Percentiles rank a stretch among this genome's conserved stretches.
phyloP scores from a whole-genome alignment of 192 early-diverging fungal species.

The Dissophora ornata region DNA sequence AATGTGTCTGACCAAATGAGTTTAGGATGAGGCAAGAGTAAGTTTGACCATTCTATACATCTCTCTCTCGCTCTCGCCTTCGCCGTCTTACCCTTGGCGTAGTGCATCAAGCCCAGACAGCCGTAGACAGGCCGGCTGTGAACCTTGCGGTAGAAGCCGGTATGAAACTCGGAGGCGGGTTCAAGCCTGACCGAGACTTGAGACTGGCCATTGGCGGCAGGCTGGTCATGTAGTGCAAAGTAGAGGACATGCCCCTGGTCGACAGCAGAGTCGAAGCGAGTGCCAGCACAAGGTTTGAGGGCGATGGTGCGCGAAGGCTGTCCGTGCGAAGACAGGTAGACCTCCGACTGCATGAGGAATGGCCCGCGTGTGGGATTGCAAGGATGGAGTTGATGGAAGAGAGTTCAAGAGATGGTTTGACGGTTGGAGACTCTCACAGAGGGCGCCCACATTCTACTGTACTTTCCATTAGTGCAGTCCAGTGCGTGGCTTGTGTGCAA shows the following conservation, averaged over 20 bases:
- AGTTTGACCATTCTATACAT: neutral
- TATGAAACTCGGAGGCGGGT: constrained; percentile 52
- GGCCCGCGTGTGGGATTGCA: no score
- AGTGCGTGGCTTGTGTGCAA: no score
- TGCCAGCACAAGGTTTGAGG: constrained; percentile 24
- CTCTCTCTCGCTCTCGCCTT: no score
- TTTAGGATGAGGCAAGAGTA: constrained; percentile 16
- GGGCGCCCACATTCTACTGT: no score
- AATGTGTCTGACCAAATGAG: constrained; percentile 83
- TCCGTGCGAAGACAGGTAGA: constrained; percentile 30
- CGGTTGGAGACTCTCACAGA: no score
- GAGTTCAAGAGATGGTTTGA: no score
- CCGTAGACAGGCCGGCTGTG: constrained; percentile 63
- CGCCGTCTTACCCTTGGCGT: constrained; percentile 57
- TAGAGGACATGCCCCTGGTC: constrained; percentile 27
- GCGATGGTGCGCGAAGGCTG: constrained; percentile 20
- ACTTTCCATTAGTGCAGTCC: no score
- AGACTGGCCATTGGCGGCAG: constrained; percentile 13
- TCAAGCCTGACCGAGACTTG: constrained; percentile 52
- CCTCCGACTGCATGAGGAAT: constrained; percentile 53
- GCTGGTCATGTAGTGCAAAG: constrained; percentile 23
- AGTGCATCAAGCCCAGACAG: constrained; percentile 64
- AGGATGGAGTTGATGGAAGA: no score
- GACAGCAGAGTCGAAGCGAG: constrained; percentile 14
- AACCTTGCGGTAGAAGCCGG: constrained; percentile 54